Base-by-base conservation (phyloP, 2,329 filamentous ascomycete species). In the Paracoccidioides lutzii region DNA sequence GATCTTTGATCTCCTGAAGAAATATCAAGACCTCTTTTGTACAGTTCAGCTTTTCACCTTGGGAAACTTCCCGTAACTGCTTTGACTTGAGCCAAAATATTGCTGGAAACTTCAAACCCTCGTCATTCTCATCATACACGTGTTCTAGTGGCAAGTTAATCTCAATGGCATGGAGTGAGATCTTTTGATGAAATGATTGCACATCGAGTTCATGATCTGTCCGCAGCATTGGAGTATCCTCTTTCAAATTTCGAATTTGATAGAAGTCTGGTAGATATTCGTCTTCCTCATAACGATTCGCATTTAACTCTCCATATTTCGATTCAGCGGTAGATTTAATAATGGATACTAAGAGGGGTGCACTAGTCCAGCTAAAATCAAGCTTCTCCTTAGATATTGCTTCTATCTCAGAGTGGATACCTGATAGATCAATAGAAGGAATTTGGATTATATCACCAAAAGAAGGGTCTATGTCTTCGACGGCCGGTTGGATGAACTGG, bases 151-250 rank as follows among this genome's bases (percentile, higher is more conserved):
- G 62, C 10, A 75, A 60, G 6, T 60, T 62, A 5, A 72, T 38
- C 4, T 67, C 61, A 4, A 55, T 63, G 3, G 69, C 64, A 14
- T 68, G 61, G 2, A 58, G 52, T 7, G 65, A 65, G 6, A 59
- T 53, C 7, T 51, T 55, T 33, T 55, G 64, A 14, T 64, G 65
- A 57, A 79, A 74, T 3, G 58, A 57, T n/a, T 65, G 58, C 53
- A 77, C 59, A 59, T 79, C 76, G 30, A 72, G 60, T 40, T 76
- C 71, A 58, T 74, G 66, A 59, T 78, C 75, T 3, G 66, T 69
- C 3, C n/a, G 54, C 5, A 80, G 65, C 0, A 80, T 52, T 2
- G 79, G 77, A 40, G 72, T 55, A 53, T 79, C 76, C 14, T 57
- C 56, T 58, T 74, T 78, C 41, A 75, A 53, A 14, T 62, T 50